A percentile compares a stretch with the other conserved stretches of the same genome.
These are phyloP conservation scores for Filosporella fistucella DNA, from an alignment of 495 filamentous ascomycete species.

Conservation along the genomic window DNA sequence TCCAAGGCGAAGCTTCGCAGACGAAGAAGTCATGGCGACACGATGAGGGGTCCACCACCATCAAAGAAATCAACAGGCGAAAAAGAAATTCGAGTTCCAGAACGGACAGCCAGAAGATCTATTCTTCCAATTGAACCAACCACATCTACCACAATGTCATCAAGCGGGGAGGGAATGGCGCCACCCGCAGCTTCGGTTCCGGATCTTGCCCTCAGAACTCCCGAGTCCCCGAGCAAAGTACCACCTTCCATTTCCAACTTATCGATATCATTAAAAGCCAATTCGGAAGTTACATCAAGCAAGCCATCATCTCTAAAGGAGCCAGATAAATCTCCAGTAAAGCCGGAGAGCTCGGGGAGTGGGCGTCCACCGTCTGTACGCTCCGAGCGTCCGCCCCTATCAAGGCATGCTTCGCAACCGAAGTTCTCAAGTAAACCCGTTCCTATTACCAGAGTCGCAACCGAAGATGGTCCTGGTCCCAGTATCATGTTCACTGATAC, in stretches of 20 bases:
- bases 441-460: constrained; percentile 63
- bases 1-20: constrained; percentile 6
- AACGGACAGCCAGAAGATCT: neutral
- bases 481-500: constrained; percentile 74
- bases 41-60: constrained; percentile 23
- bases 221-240: constrained; percentile 6
- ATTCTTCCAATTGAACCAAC: neutral
- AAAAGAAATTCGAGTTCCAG: constrained; percentile 19
- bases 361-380: constrained; percentile 9
- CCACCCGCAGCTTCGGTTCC: neutral
- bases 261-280: constrained; percentile 8
- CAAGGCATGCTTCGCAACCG: constrained; percentile 45
- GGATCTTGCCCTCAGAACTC: neutral
- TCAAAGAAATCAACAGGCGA: constrained; percentile 24
- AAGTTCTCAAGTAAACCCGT: constrained; percentile 71
- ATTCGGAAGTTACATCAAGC: constrained; percentile 3
- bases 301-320: constrained; percentile 12
- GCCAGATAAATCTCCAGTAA: neutral
- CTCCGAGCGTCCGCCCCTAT: constrained; percentile 39
- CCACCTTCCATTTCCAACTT: constrained; percentile 11
- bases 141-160: neutral
- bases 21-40: constrained; percentile 22
- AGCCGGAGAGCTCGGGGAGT: neutral
- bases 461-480: constrained; percentile 58
- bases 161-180: neutral